Evolutionary conservation across 2,329 filamentous ascomycete genomes (phyloP), one percentile per base, ranked within the genome.

Genomic region (Exophiala spinifera): DNA sequence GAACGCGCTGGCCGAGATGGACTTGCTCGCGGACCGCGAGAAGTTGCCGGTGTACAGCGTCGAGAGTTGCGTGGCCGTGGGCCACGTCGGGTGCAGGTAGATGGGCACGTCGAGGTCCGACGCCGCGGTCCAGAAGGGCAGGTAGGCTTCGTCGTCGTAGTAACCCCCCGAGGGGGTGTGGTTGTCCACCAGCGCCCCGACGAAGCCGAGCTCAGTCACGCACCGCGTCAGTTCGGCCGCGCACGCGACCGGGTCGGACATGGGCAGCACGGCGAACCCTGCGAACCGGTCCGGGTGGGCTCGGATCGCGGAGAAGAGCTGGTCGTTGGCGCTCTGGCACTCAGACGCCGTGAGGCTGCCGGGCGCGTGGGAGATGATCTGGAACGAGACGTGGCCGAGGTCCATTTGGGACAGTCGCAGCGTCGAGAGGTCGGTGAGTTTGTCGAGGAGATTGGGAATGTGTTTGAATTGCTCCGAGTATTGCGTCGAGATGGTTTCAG

Each of bases 31-130:
- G 11, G 49, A 43, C 1, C 10, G 2, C 19, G 55, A 46, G 28
- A 54, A 49, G 43, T 40, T 51, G 5, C 74, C 73, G n/a, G 63
- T 37, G 68, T 71, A 77, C 61, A 49, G 70, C 63, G 33, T 70
- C 61, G 54, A 72, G 44, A 49, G 68, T 71, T 63, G 72, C 49
- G 64, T 66, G 39, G 66, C 70, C 20, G 69, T 69, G 19, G 74
- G 68, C 61, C 69, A 73, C 0, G 71, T 73, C 6, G 79, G 79
- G 56, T 81, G 79, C 19, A 81, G 67, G 61, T 81, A 81, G 31
- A 80, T 67, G 0, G 78, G 75, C 1, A 79, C 75, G 54, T 78
- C 73, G 0, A 81, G 68, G n/a, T 74, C 69, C 40, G 72, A 65
- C 2, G 71, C 74, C 0, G 66, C 66, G 11, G 66, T 62, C 53